Conservation (phyloP, 2,329 filamentous ascomycete genomes). For the Curvularia sp. region DNA sequence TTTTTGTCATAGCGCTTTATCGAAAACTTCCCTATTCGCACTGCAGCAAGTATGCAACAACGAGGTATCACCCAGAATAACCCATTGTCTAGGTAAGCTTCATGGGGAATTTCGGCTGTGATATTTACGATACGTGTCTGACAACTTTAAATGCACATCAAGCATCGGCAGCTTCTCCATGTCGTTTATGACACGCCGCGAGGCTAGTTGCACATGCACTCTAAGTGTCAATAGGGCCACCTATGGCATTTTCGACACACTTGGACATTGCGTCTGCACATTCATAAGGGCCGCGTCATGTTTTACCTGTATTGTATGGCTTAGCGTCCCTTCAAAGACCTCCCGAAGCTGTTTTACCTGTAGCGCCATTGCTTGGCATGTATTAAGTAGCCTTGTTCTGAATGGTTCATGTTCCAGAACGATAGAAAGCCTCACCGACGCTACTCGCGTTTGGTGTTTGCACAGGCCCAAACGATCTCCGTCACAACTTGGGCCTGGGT, state of each 20-base stretch:
- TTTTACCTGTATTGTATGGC: background rate
- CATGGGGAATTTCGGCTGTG: background rate
- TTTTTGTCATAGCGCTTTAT: background rate
- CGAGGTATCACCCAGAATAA: too few relatives aligned
- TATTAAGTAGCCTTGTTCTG: background rate
- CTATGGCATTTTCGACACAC: background rate
- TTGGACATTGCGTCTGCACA: background rate
- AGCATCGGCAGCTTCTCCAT: background rate
- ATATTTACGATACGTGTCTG: background rate
- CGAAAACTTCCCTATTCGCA: background rate
- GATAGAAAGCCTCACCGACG: background rate
- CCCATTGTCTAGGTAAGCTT: background rate
- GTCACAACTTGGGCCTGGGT: background rate
- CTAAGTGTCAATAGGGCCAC: background rate
- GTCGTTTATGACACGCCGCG: background rate
- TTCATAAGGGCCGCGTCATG: background rate
- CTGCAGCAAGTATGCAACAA: too few relatives aligned
- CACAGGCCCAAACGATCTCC: background rate
- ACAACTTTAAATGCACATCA: background rate
- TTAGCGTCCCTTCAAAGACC: too few relatives aligned
- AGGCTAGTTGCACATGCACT: background rate
- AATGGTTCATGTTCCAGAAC: background rate
- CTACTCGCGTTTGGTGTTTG: background rate
- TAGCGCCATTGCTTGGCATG: background rate
- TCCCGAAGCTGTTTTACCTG: background rate